Evolutionary conservation across 495 filamentous ascomycete species (phyloP).

Genomic region (Glutinoglossum americanum): DNA sequence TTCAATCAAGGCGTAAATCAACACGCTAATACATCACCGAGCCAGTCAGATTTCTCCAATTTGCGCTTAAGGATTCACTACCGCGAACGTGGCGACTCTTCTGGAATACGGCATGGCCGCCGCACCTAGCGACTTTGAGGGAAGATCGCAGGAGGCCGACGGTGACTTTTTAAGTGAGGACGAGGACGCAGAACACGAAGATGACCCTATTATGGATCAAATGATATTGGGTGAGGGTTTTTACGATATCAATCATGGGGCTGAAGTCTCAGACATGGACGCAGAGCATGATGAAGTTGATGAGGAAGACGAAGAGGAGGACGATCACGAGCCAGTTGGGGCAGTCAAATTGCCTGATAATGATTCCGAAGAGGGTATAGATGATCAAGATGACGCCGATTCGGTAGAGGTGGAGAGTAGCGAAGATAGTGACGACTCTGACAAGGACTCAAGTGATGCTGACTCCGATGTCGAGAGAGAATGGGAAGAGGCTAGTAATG

Average conservation of each 20-base stretch:
- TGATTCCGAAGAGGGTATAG: constrained; percentile 22
- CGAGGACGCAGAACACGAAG: constrained; percentile 6
- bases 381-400: constrained; percentile 10
- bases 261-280: constrained; percentile 10
- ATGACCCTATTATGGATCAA: constrained; percentile 4
- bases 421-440: constrained; percentile 19
- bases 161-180: constrained; percentile 2
- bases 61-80: not conserved
- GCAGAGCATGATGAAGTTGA: constrained; percentile 21
- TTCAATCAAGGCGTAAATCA: not conserved
- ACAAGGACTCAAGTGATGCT: constrained; percentile 31
- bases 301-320: constrained; percentile 22
- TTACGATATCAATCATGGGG: not conserved
- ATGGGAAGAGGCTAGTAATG: constrained; percentile 41
- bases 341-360: constrained; percentile 14
- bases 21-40: not conserved
- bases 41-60: not conserved
- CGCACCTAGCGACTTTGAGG: not conserved
- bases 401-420: constrained; percentile 11
- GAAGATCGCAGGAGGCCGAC: not conserved
- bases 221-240: not conserved
- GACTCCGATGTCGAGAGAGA: constrained; percentile 51
- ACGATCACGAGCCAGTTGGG: constrained; percentile 24
- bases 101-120: constrained; percentile 1
- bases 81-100: not conserved